Evolutionary conservation across 1,284 basidiomycete species (phyloP).

Genomic region (Cryptococcus wingfieldii): DNA sequence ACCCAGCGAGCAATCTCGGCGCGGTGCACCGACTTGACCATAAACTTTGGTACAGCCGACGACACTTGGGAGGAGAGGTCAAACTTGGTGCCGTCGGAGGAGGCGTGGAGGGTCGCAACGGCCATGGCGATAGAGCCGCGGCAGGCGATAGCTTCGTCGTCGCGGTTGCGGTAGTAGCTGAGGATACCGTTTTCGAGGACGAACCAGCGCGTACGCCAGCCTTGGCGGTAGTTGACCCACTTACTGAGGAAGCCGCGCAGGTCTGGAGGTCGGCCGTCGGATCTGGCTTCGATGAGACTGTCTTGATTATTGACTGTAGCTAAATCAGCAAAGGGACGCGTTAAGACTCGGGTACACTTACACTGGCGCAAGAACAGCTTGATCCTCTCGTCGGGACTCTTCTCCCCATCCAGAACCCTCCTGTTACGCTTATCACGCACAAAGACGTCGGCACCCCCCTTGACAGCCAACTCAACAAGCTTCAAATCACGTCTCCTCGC

Average conservation of each 20-base stretch:
- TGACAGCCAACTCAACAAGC: conserved; percentile 75
- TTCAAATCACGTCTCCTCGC: conserved; percentile 72
- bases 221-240: conserved; percentile 53
- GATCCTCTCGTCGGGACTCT: conserved; percentile 64
- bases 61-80: conserved; percentile 65
- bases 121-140: conserved; percentile 87
- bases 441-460: conserved; percentile 85
- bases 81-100: conserved; percentile 59
- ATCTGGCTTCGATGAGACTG: conserved; percentile 43
- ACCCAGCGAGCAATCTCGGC: conserved; percentile 87
- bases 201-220: conserved; percentile 92
- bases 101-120: conserved; percentile 62
- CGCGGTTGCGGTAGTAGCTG: conserved; percentile 79
- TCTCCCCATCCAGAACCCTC: conserved; percentile 64
- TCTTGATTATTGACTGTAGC: conserved; percentile 70
- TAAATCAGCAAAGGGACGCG: neutral
- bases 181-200: conserved; percentile 81
- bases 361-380: conserved; percentile 80
- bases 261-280: conserved; percentile 55
- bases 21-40: conserved; percentile 83
- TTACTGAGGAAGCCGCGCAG: conserved; percentile 61
- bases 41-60: conserved; percentile 62
- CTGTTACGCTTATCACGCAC: conserved; percentile 75
- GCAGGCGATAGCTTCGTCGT: conserved; percentile 81
- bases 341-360: conserved; percentile 34